Evolutionary conservation across 1,284 basidiomycete species (phyloP).

Genomic region (Laetiporus sulphureus): DNA sequence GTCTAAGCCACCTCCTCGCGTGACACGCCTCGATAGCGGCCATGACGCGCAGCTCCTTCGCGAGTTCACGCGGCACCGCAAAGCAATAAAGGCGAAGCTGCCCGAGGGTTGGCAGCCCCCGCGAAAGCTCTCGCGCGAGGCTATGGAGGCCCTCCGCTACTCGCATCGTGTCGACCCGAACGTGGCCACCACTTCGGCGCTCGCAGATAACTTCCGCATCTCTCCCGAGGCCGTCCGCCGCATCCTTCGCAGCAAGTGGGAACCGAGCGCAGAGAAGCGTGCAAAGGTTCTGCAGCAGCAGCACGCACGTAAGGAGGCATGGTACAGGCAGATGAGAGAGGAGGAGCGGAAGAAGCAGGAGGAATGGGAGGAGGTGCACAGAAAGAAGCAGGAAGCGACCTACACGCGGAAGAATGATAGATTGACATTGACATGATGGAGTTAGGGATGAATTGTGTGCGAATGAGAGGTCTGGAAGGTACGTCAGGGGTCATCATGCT

Average conservation of each 20-base stretch:
- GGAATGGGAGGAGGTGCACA: conserved; percentile 23
- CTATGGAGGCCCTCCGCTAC: conserved; percentile 80
- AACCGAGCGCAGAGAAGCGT: conserved; percentile 54
- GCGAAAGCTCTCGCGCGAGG: conserved; percentile 82
- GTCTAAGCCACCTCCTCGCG: no score
- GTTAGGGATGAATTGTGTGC: no score
- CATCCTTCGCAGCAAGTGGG: conserved; percentile 80
- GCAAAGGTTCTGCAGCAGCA: conserved; percentile 51
- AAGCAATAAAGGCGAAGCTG: conserved; percentile 52
- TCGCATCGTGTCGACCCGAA: conserved; percentile 68
- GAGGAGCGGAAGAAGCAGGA: conserved; percentile 35
- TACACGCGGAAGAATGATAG: no score
- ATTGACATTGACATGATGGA: no score
- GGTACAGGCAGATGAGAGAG: conserved; percentile 32
- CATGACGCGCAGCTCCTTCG: conserved; percentile 2
- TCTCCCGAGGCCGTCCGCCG: conserved; percentile 83
- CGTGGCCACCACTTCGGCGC: conserved; percentile 61
- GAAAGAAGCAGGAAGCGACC: no score
- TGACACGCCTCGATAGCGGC: neutral
- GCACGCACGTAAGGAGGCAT: conserved; percentile 39
- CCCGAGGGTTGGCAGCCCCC: conserved; percentile 83
- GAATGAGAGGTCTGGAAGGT: no score
- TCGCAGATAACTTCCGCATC: conserved; percentile 78
- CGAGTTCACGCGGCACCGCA: conserved; percentile 50
- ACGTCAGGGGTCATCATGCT: no score